Evolutionary conservation across 257 asterid species (phyloP), one percentile per base, ranked within the genome.

Genomic region (Thymus quinquecostatus): DNA sequence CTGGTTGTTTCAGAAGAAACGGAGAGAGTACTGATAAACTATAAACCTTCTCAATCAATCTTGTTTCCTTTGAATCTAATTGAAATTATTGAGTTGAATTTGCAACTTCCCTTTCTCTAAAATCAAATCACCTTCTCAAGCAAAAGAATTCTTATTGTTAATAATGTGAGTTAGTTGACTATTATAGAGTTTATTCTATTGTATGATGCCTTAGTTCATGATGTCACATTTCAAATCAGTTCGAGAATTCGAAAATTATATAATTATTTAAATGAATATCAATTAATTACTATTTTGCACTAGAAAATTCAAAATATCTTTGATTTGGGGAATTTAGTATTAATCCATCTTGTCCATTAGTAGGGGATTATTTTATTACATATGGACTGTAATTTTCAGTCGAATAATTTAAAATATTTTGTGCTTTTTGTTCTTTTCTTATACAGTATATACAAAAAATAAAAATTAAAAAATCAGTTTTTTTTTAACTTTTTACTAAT

Each of bases 1-100:
- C 21, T 21, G 21, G 21, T 0, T 0, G 21, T 21, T 21, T 21
- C 21, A 21, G 21, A 21, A 21, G 21, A 21, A 21, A 21, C 21
- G 21, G 21, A 21, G 21, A 21, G 21, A 38, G 9, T 9, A 34
- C 10, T 21, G 49, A 61, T 48, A 34, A 45, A 66, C 21, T 29
- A 73, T 54, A 45, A 43, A 54, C 48, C 48, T 61, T 67, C 47
- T 45, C 58, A 50, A 71, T 65, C 66, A 71, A 41, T 71, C 66
- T 54, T 70, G 3, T 33, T 21, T 14, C 10, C 7, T 36, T 61
- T 78, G 50, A 45, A 62, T 66, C 55, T 62, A 33, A 43, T 41
- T 51, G 67, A 38, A 50, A 49, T 61, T 54, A 57, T 75, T 74
- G 63, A 48, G 73, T 30, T 30, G 48, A 43, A 28, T 43, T 43